These are phyloP conservation scores for Brassica rapa DNA, from an alignment of 345 rosid genomes.

Conservation along the genomic window DNA sequence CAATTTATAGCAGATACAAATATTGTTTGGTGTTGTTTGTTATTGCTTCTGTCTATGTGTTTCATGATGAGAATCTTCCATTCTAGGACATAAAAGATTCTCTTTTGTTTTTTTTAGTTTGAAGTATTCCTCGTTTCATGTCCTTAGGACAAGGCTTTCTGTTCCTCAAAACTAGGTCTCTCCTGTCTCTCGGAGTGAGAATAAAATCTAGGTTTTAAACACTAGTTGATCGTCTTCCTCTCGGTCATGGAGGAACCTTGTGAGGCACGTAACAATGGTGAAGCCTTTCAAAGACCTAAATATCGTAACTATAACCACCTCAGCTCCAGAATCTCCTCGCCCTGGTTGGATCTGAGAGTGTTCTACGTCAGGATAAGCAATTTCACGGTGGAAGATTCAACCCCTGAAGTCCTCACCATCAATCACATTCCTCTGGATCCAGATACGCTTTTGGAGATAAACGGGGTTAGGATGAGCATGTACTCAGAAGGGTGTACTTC, in stretches of 20 bases:
- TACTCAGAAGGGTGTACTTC: slow-evolving; percentile 60
- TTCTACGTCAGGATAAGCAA: slow-evolving; percentile 78
- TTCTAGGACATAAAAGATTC: slow-evolving; percentile 21
- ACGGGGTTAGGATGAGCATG: slow-evolving; percentile 64
- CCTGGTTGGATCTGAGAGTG: slow-evolving; percentile 81
- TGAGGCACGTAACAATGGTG: slow-evolving; percentile 45
- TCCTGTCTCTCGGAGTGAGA: slow-evolving; percentile 8
- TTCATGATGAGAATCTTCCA: slow-evolving; percentile 21
- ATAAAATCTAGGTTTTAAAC: background rate
- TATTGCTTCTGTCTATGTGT: slow-evolving; percentile 23
- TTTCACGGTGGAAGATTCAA: slow-evolving; percentile 61
- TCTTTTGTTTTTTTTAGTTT: background rate
- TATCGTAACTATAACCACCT: slow-evolving; percentile 44
- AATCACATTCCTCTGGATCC: slow-evolving; percentile 74
- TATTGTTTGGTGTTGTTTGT: background rate
- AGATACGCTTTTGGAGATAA: slow-evolving; percentile 71
- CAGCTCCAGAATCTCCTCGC: slow-evolving; percentile 44
- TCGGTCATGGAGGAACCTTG: slow-evolving; percentile 57
- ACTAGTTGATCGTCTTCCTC: slow-evolving; percentile 17
- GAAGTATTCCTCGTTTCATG: slow-evolving; percentile 17
- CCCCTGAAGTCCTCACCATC: slow-evolving; percentile 64
- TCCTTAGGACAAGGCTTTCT: slow-evolving; percentile 15
- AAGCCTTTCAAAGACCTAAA: slow-evolving; percentile 26
- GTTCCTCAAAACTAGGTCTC: slow-evolving; percentile 37
- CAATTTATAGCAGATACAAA: background rate